phyloP scores from a whole-genome alignment of 2,329 filamentous ascomycete genomes.

The Clonostachys solani region DNA sequence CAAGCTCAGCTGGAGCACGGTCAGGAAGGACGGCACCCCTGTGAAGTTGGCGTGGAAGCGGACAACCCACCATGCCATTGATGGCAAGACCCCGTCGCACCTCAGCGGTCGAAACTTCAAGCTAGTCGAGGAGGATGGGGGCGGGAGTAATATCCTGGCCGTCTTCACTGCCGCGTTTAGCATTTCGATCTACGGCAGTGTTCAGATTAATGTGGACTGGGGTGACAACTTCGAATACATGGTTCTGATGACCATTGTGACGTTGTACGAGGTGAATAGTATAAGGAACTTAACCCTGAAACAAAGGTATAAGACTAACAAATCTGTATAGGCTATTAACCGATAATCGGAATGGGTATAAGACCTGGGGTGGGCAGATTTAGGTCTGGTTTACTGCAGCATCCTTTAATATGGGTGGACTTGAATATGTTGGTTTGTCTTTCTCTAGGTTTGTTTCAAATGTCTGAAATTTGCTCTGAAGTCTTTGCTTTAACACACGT shows the following conservation, averaged over 20 bases:
- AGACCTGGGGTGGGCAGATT: no score
- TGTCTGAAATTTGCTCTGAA: no score
- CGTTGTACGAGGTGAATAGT: not conserved
- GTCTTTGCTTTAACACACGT: no score
- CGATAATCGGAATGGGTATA: no score
- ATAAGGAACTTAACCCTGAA: no score
- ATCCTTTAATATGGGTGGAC: no score
- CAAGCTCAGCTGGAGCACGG: not conserved
- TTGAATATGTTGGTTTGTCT: no score
- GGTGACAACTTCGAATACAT: not conserved
- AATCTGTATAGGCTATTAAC: no score
- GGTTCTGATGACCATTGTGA: not conserved
- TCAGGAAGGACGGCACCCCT: not conserved
- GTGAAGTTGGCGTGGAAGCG: not conserved
- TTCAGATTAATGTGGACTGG: slow-evolving; percentile 2
- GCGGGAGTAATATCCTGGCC: not conserved
- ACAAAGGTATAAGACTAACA: no score
- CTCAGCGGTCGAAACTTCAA: not conserved
- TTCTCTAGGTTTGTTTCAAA: no score
- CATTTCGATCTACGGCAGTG: not conserved
- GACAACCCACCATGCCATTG: not conserved
- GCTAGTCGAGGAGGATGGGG: not conserved
- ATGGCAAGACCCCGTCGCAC: not conserved
- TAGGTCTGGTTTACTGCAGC: no score
- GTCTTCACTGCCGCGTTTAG: not conserved